These are phyloP conservation scores for Myxozyma vanderwaltii DNA, from an alignment of 805 yeast genomes.

Conservation along the genomic window DNA sequence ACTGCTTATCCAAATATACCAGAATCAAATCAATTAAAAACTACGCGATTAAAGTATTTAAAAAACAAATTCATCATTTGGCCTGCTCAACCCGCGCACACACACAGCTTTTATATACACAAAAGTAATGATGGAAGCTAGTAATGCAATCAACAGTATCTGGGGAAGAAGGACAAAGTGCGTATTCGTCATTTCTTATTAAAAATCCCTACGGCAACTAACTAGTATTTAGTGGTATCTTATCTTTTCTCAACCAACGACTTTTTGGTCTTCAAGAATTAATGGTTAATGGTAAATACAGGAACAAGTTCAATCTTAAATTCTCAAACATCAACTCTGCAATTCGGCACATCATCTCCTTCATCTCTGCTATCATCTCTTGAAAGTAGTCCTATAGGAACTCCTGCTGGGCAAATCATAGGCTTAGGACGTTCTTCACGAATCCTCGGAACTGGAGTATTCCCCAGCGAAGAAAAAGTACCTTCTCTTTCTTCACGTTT, in stretches of 20 bases:
- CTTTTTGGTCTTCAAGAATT: no score
- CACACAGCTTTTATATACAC: no score
- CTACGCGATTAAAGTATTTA: no score
- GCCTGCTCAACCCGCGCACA: no score
- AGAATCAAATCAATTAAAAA: no score
- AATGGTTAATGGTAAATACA: no score
- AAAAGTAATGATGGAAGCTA: conserved; percentile 15
- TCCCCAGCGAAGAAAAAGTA: conserved; percentile 15
- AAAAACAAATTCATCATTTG: no score
- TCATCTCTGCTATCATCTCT: conserved; percentile 10
- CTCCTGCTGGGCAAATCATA: conserved; percentile 1
- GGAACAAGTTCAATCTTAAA: conserved; percentile 16
- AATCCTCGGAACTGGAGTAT: conserved; percentile 2
- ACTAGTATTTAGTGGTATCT: neutral
- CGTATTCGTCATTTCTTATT: neutral
- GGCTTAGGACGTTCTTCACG: conserved; percentile 2
- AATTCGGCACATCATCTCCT: conserved; percentile 9
- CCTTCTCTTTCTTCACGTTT: neutral
- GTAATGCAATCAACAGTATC: conserved; percentile 10
- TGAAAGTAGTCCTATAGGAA: conserved; percentile 7
- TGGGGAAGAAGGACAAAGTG: conserved; percentile 24
- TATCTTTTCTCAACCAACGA: neutral
- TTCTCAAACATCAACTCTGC: conserved; percentile 4
- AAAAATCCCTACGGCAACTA: neutral
- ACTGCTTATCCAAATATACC: no score